Percentiles rank a stretch among this genome's conserved stretches.
Conservation (phyloP, 495 filamentous ascomycete genomes). For the Penicillium roqueforti region DNA sequence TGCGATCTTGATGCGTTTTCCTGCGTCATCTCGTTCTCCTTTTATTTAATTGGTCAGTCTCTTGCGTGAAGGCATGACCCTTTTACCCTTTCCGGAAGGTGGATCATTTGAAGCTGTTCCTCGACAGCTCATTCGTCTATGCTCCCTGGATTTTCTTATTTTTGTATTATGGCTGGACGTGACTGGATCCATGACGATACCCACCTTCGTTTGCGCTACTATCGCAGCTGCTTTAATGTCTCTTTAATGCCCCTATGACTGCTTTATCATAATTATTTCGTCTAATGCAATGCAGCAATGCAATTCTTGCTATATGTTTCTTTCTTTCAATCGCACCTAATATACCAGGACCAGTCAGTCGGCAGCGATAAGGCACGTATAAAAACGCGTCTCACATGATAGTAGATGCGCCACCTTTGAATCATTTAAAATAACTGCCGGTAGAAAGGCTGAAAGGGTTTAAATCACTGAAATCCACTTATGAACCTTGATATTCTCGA, state of each 20-base stretch:
- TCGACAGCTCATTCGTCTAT: background rate
- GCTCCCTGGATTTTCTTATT: slow-evolving; percentile 1
- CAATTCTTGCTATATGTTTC: background rate
- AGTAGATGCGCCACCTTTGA: background rate
- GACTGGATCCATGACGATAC: slow-evolving; percentile 34
- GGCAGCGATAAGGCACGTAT: background rate
- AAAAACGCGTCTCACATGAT: background rate
- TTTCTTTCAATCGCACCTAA: background rate
- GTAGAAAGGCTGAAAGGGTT: background rate
- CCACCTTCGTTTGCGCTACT: slow-evolving; percentile 30
- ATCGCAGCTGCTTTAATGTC: background rate
- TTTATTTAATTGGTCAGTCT: background rate
- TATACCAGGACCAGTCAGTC: background rate
- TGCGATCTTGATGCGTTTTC: background rate
- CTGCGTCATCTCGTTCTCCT: background rate
- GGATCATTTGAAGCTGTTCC: background rate
- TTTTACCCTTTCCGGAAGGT: slow-evolving; percentile 9
- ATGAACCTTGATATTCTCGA: background rate
- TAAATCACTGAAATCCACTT: background rate
- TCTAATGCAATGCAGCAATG: background rate
- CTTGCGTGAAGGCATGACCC: slow-evolving; percentile 19
- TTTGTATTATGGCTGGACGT: slow-evolving; percentile 20
- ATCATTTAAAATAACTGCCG: background rate
- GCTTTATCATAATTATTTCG: background rate
- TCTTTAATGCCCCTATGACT: slow-evolving; percentile 1